Conservation (phyloP, 176 grass and related monocot genomes). For the Hordeum marinum region DNA sequence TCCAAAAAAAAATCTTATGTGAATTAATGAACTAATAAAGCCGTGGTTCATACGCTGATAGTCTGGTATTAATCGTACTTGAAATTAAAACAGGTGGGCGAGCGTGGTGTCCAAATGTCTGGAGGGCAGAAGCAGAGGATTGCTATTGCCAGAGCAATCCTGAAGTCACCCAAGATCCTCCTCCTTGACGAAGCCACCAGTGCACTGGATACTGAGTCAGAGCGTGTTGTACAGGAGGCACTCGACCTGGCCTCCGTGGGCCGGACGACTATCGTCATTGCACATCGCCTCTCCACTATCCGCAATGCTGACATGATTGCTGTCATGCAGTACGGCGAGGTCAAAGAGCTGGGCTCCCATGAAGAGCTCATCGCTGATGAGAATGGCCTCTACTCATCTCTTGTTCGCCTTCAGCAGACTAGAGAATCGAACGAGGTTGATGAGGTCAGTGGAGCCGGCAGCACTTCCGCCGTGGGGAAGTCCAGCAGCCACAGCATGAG, state of each 20-base stretch:
- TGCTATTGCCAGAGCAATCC: slow-evolving; percentile 87
- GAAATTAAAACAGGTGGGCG: slow-evolving; percentile 59
- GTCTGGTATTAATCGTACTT: not conserved
- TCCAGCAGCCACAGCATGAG: slow-evolving; percentile 82
- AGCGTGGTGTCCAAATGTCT: slow-evolving; percentile 90
- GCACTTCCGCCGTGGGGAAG: slow-evolving; percentile 22
- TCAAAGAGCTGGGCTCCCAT: slow-evolving; percentile 84
- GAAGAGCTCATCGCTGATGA: slow-evolving; percentile 74
- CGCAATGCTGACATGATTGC: slow-evolving; percentile 83
- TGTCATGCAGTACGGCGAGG: slow-evolving; percentile 76
- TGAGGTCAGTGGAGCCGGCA: slow-evolving; percentile 33
- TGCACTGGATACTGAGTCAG: slow-evolving; percentile 87
- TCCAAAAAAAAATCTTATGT: not conserved
- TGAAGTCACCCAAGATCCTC: slow-evolving; percentile 95
- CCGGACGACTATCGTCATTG: slow-evolving; percentile 78
- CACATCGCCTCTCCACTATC: slow-evolving; percentile 88
- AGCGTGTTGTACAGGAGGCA: slow-evolving; percentile 78
- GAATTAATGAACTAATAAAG: slow-evolving; percentile 6
- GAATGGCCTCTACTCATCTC: slow-evolving; percentile 72
- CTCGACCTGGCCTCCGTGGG: slow-evolving; percentile 83
- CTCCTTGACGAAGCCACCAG: slow-evolving; percentile 96
- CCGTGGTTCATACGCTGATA: not conserved
- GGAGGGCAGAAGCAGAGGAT: slow-evolving; percentile 98
- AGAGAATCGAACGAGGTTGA: slow-evolving; percentile 39
- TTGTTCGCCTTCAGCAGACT: slow-evolving; percentile 78